phyloP scores from a whole-genome alignment of 805 yeast species.

The Myxozyma mucilagina region DNA sequence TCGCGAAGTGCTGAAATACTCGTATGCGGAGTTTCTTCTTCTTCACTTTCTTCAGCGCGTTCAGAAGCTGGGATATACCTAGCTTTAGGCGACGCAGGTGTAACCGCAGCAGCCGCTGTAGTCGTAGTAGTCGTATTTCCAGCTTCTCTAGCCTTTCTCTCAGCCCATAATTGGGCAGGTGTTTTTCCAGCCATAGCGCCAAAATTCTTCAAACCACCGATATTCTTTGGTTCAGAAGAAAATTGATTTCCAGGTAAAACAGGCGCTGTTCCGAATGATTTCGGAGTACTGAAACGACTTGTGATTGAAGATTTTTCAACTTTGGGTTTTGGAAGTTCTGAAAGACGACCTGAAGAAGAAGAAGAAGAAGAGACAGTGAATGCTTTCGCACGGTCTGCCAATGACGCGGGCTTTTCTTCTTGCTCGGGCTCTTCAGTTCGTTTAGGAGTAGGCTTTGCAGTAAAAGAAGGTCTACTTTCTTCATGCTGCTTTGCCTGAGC shows the following conservation, averaged over 20 bases:
- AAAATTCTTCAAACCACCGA: constrained; percentile 55
- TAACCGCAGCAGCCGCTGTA: constrained; percentile 6
- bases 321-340: constrained; percentile 66
- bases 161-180: constrained; percentile 97
- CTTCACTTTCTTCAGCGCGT: constrained; percentile 40
- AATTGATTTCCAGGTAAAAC: constrained; percentile 45
- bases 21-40: constrained; percentile 30
- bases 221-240: constrained; percentile 37
- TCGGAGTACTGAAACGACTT: constrained; percentile 35
- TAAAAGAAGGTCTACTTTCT: constrained; percentile 21
- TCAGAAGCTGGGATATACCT: constrained; percentile 1
- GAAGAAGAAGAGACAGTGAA: constrained; percentile 33
- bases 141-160: constrained; percentile 57
- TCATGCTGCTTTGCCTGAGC: constrained; percentile 38
- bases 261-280: constrained; percentile 44
- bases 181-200: constrained; percentile 77
- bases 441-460: neutral
- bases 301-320: constrained; percentile 48
- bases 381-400: constrained; percentile 39
- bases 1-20: constrained; percentile 26
- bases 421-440: constrained; percentile 23
- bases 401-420: constrained; percentile 34
- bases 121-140: constrained; percentile 33
- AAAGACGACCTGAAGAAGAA: constrained; percentile 51
- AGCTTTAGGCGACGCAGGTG: constrained; percentile 12